phyloP scores from a whole-genome alignment of 75 land plant species.

The Sequoia sempervirens region DNA sequence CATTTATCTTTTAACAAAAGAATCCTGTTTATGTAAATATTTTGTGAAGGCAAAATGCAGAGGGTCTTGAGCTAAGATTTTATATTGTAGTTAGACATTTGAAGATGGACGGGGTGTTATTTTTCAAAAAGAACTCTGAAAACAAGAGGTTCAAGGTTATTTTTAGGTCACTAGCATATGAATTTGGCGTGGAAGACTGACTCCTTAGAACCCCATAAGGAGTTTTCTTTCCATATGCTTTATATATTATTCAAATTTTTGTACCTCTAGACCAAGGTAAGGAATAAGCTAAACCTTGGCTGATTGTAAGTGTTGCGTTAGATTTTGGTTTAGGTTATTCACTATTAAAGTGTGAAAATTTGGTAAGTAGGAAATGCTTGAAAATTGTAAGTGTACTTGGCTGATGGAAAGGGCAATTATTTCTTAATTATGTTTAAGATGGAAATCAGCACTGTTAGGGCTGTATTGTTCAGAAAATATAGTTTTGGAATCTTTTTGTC shows the following conservation, averaged over 20 bases:
- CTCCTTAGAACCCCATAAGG: background rate
- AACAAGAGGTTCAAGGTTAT: background rate
- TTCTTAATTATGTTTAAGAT: too few relatives aligned
- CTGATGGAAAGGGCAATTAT: too few relatives aligned
- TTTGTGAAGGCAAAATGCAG: background rate
- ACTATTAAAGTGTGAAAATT: background rate
- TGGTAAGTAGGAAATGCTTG: too few relatives aligned
- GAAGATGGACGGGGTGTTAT: too few relatives aligned
- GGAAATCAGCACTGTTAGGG: too few relatives aligned
- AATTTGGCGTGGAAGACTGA: background rate
- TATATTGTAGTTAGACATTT: background rate
- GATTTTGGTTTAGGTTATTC: background rate
- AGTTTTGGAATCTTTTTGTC: too few relatives aligned
- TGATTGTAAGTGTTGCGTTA: background rate
- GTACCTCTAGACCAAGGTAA: background rate
- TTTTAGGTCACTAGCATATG: too few relatives aligned
- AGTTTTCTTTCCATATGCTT: background rate
- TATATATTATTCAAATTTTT: background rate
- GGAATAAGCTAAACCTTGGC: background rate
- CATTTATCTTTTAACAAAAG: background rate
- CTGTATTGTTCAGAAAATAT: too few relatives aligned
- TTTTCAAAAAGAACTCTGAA: too few relatives aligned
- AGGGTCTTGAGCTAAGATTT: background rate
- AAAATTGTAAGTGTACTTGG: background rate
- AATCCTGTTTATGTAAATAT: background rate